A percentile compares a stretch with the other conserved stretches of the same genome.
Evolutionary conservation across 116 monocot species (phyloP).

Genomic region (Posidonia oceanica): DNA sequence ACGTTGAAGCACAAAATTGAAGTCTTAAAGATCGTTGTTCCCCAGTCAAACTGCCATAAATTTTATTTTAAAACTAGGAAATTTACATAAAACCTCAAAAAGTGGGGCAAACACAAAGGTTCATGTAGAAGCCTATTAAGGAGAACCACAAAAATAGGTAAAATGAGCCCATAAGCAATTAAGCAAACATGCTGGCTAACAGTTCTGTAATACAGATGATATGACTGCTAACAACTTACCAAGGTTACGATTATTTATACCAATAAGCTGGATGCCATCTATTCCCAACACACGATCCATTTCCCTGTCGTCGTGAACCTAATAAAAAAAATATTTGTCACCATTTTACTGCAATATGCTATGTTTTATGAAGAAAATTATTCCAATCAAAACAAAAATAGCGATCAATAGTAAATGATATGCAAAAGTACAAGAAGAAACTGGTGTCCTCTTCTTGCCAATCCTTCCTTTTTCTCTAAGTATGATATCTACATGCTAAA

Average conservation of each 20-base stretch:
- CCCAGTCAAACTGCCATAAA: too few relatives aligned
- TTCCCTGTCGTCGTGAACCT: conserved; percentile 63
- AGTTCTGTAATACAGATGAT: not conserved
- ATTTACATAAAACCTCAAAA: not conserved
- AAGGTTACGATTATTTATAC: conserved; percentile 57
- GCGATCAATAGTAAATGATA: too few relatives aligned
- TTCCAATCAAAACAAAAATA: too few relatives aligned
- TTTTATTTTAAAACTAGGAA: not conserved
- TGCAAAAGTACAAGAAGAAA: too few relatives aligned
- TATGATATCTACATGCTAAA: too few relatives aligned
- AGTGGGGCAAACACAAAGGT: not conserved
- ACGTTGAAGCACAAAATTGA: too few relatives aligned
- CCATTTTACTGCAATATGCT: not conserved
- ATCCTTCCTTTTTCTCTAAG: too few relatives aligned
- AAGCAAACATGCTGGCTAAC: not conserved
- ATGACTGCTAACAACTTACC: conserved; percentile 21
- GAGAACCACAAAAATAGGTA: not conserved
- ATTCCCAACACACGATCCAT: conserved; percentile 51
- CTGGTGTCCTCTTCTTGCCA: too few relatives aligned
- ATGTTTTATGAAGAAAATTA: not conserved
- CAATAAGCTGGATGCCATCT: conserved; percentile 54
- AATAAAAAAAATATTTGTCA: not conserved
- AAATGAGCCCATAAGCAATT: not conserved
- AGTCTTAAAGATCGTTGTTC: too few relatives aligned
- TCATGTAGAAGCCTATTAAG: too few relatives aligned